Conservation (phyloP, 352 stramenopile genomes). For the Pythium periplocum region DNA sequence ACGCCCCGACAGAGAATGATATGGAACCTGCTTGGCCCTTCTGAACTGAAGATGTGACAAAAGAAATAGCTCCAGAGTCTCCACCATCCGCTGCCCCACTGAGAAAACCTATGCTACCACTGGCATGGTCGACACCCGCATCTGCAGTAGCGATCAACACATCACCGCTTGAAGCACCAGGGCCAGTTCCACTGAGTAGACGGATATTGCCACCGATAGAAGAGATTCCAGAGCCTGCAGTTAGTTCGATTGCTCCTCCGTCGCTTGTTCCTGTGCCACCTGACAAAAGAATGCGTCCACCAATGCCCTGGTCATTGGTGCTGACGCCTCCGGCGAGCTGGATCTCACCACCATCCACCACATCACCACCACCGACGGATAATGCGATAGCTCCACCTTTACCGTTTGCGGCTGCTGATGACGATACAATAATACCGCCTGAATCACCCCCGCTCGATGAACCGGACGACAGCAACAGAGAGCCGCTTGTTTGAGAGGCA, state of each 20-base stretch:
- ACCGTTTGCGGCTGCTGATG: constrained; percentile 14
- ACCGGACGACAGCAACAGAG: constrained; percentile 19
- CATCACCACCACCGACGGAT: constrained; percentile 10
- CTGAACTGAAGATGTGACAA: constrained; percentile 1
- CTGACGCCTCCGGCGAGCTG: constrained; percentile 12
- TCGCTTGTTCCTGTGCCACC: constrained; percentile 22
- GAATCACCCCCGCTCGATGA: constrained; percentile 19
- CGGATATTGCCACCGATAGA: constrained; percentile 20
- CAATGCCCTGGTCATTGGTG: constrained; percentile 21
- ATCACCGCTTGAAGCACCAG: constrained; percentile 24
- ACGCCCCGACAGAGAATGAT: no score
- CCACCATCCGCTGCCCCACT: constrained; percentile 25
- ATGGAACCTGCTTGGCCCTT: no score
- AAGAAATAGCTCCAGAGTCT: constrained; percentile 24
- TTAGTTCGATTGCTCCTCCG: constrained; percentile 24
- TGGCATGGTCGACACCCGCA: constrained; percentile 14
- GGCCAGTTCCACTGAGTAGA: constrained; percentile 23
- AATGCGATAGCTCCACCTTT: constrained; percentile 21
- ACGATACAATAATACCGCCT: constrained; percentile 15
- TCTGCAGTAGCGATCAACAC: constrained; percentile 23
- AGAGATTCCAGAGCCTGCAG: constrained; percentile 20
- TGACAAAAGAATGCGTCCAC: constrained; percentile 22
- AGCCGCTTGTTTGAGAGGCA: constrained; percentile 17
- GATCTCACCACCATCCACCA: constrained; percentile 12
- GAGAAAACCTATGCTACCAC: constrained; percentile 23